Evolutionary conservation across 345 rosid genomes (phyloP).

Genomic region (Melaleuca quinquenervia): DNA sequence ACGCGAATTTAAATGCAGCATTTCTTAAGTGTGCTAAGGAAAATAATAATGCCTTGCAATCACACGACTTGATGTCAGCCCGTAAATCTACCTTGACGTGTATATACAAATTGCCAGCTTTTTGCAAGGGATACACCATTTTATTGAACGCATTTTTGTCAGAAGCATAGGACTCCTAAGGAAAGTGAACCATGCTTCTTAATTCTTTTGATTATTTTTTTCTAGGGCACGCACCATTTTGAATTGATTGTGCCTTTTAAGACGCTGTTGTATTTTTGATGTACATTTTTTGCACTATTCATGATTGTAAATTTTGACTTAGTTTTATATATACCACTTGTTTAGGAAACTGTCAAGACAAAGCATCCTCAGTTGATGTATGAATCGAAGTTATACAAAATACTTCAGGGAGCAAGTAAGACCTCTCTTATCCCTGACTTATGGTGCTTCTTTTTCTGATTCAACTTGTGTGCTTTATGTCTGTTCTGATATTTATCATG

Average conservation of each 20-base stretch:
- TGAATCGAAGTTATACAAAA: constrained; percentile 80
- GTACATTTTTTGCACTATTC: neutral
- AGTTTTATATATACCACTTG: neutral
- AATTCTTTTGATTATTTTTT: neutral
- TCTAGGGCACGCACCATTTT: neutral
- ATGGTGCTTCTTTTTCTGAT: neutral
- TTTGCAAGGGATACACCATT: neutral
- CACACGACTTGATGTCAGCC: neutral
- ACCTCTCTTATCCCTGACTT: neutral
- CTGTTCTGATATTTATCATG: neutral
- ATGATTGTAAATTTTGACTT: neutral
- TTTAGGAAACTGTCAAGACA: constrained; percentile 80
- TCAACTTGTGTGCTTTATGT: neutral
- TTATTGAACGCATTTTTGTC: neutral
- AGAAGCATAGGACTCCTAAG: neutral
- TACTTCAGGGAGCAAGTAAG: constrained; percentile 94
- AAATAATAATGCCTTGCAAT: neutral
- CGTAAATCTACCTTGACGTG: neutral
- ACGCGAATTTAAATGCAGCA: neutral
- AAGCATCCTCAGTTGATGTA: constrained; percentile 90
- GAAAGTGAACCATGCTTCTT: neutral
- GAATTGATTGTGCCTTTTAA: neutral
- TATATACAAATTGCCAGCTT: neutral
- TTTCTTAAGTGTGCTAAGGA: neutral
- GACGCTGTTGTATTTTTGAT: neutral